Conservation (phyloP, 495 filamentous ascomycete genomes). For the Haplographium delicatum region DNA sequence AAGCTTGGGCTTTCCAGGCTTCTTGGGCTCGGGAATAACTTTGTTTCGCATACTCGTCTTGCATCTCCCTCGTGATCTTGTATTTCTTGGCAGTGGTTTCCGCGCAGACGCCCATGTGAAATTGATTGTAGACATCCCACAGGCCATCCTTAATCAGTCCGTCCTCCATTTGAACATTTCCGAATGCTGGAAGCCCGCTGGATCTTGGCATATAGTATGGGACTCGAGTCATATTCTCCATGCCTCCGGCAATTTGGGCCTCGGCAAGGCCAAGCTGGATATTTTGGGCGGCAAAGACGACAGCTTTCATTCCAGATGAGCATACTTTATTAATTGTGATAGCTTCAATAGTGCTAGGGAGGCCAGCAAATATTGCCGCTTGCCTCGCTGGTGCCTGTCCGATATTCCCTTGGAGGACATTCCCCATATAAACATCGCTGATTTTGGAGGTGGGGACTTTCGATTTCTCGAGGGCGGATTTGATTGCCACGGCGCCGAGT, state of each 20-base stretch:
- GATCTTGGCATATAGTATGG: constrained; percentile 85
- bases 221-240: constrained; percentile 95
- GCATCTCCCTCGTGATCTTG: constrained; percentile 69
- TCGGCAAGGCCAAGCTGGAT: constrained; percentile 86
- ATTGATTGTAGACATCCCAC: constrained; percentile 93
- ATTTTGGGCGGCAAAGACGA: constrained; percentile 83
- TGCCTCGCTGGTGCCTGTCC: constrained; percentile 93
- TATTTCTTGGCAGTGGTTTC: constrained; percentile 91
- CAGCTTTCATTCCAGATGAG: constrained; percentile 88
- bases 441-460: constrained; percentile 70
- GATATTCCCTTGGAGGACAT: constrained; percentile 79
- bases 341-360: constrained; percentile 72
- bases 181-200: constrained; percentile 72
- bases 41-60: constrained; percentile 85
- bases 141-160: constrained; percentile 92
- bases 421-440: constrained; percentile 93
- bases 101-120: constrained; percentile 98
- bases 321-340: constrained; percentile 97
- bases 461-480: constrained; percentile 78
- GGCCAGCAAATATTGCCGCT: constrained; percentile 81
- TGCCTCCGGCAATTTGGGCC: constrained; percentile 86
- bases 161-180: constrained; percentile 80
- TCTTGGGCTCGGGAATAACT: constrained; percentile 83
- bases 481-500: constrained; percentile 84
- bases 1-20: constrained; percentile 76